Conservation (phyloP, 1,139 yeast species). For the Candida smagusa region DNA sequence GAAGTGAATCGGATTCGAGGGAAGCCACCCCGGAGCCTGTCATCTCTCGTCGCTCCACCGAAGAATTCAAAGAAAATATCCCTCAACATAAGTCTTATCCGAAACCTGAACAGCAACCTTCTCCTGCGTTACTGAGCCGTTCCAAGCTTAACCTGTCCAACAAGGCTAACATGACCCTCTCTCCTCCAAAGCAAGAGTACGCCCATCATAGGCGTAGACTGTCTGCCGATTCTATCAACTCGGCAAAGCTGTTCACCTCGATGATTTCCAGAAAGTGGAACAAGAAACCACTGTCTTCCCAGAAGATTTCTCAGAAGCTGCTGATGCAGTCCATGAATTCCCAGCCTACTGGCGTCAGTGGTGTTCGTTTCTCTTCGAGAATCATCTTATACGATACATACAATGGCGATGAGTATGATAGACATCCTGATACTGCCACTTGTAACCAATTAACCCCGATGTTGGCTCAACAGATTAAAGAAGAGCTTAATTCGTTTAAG, state of each 20-base stretch:
- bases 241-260: slow-evolving; percentile 33
- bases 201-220: slow-evolving; percentile 8
- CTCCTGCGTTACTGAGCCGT: background rate
- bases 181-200: slow-evolving; percentile 15
- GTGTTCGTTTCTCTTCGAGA: slow-evolving; percentile 78
- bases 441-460: slow-evolving; percentile 89
- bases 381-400: slow-evolving; percentile 86
- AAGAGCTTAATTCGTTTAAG: slow-evolving; percentile 77
- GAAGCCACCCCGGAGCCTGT: background rate
- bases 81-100: background rate
- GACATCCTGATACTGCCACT: slow-evolving; percentile 91
- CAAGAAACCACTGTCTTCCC: slow-evolving; percentile 9
- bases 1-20: slow-evolving; percentile 14
- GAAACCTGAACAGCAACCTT: background rate
- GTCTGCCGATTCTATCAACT: slow-evolving; percentile 14
- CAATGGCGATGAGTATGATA: slow-evolving; percentile 80
- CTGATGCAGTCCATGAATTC: slow-evolving; percentile 4
- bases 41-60: slow-evolving; percentile 11
- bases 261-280: slow-evolving; percentile 28
- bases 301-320: slow-evolving; percentile 4
- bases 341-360: slow-evolving; percentile 10
- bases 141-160: slow-evolving; percentile 3
- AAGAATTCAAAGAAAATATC: slow-evolving; percentile 3
- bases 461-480: slow-evolving; percentile 83
- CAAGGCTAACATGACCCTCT: slow-evolving; percentile 8